Evolutionary conservation across 2,329 filamentous ascomycete species (phyloP), one percentile per base, ranked within the genome.

Genomic region (Exutisphaerella laricina): DNA sequence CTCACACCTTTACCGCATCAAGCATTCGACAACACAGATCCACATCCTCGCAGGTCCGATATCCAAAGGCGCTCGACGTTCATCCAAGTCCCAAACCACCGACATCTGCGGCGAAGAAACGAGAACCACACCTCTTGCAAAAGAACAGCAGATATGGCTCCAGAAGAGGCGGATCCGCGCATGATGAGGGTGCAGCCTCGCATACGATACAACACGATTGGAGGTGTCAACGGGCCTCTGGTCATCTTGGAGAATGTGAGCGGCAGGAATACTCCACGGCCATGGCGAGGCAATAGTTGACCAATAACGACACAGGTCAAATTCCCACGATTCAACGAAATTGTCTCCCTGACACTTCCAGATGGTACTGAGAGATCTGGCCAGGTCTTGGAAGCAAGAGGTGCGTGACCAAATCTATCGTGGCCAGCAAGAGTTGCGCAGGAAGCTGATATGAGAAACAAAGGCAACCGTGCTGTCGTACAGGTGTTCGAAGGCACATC

Each of bases 401-500:
- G 90, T 95, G 72, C 61, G 69, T 35, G 4, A 28, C 2, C 23
- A 26, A 18, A 34, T 2, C n/a, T n/a, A n/a, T n/a, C 10, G 5
- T 6, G 26, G 6, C 18, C 38, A 10, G 21, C 18, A 30, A 26
- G 25, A 18, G 16, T 23, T 18, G 26, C 12, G 13, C 8, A 16
- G 9, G 13, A 23, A 41, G 30, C 46, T 51, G 48, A 54, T 34
- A 23, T 37, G 12, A 12, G 4, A 13, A n/a, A 20, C 47, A 32
- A 58, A 96, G 89, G 90, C 65, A 88, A 84, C 71, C 82, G 89
- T 70, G 92, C 92, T 49, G 82, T 98, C 61, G 92, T 98, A 34
- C 92, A 94, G 85, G 89, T 97, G 58, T 98, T 98, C 66, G 92
- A 98, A 72, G 92, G 92, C 59, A 98, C 92, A 52, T 73, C 89